These are phyloP conservation scores for Bonia amplexicaulis DNA, from an alignment of 176 grass and related monocot species.

Conservation along the genomic window DNA sequence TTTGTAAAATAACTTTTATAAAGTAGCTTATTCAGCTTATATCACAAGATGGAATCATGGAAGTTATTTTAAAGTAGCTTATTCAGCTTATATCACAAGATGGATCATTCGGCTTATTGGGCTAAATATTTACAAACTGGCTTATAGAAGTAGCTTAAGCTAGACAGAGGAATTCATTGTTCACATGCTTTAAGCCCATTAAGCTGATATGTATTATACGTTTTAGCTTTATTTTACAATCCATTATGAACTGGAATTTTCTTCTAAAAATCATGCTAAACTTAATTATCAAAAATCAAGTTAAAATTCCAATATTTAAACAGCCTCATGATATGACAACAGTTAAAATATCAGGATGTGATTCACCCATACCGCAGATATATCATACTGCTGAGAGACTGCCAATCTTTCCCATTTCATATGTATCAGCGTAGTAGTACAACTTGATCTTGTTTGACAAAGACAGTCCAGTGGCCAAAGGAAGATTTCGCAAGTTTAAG, in stretches of 20 bases:
- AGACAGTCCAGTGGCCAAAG: constrained; percentile 69
- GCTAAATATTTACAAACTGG: background rate
- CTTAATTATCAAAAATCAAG: constrained; percentile 6
- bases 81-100: background rate
- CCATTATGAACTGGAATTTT: background rate
- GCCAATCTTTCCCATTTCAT: constrained; percentile 85
- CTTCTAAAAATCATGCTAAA: background rate
- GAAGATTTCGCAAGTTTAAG: constrained; percentile 69
- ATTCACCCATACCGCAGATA: constrained; percentile 19
- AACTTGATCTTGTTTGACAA: constrained; percentile 88
- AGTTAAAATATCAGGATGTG: constrained; percentile 2
- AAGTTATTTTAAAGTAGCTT: background rate
- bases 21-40: too few relatives aligned
- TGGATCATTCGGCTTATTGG: background rate
- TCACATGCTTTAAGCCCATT: background rate
- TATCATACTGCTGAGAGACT: constrained; percentile 70
- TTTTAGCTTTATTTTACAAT: background rate
- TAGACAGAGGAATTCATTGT: background rate
- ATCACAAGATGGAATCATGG: too few relatives aligned
- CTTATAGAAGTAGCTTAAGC: background rate
- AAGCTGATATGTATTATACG: background rate
- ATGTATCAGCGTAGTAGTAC: constrained; percentile 89
- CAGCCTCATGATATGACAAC: background rate
- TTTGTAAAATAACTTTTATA: background rate
- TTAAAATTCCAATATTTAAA: background rate